phyloP scores from a whole-genome alignment of 805 yeast species.

The Ogataea paraovalis region DNA sequence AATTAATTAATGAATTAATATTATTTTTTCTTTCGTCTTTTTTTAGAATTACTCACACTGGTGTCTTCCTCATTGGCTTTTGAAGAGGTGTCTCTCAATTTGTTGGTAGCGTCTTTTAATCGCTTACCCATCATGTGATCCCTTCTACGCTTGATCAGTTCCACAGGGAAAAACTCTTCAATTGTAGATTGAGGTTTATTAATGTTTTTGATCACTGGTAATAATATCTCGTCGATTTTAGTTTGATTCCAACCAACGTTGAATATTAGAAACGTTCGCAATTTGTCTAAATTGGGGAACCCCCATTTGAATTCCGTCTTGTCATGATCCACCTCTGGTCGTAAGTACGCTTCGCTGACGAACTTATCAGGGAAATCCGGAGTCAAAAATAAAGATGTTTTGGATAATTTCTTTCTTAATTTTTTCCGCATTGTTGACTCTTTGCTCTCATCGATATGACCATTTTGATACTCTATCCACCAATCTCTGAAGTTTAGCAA shows the following conservation, averaged over 20 bases:
- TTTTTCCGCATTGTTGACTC: constrained; percentile 52
- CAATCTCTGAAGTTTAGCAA: constrained; percentile 45
- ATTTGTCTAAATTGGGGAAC: constrained; percentile 72
- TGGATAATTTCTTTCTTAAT: constrained; percentile 53
- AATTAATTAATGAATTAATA: neutral
- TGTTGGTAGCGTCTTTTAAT: constrained; percentile 52
- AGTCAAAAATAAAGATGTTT: constrained; percentile 49
- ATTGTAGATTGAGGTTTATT: constrained; percentile 65
- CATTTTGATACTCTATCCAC: constrained; percentile 49
- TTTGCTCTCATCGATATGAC: constrained; percentile 34
- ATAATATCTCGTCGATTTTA: constrained; percentile 72
- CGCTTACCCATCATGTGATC: constrained; percentile 56
- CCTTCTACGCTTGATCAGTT: constrained; percentile 42
- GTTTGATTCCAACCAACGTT: constrained; percentile 79
- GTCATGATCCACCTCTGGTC: constrained; percentile 85
- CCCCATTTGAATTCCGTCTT: constrained; percentile 85
- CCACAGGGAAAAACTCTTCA: constrained; percentile 66
- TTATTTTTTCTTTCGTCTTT: neutral
- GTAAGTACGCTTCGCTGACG: constrained; percentile 68
- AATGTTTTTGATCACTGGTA: constrained; percentile 80
- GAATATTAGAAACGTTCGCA: constrained; percentile 63
- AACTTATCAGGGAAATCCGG: constrained; percentile 64
- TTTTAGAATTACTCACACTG: neutral
- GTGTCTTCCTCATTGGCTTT: neutral
- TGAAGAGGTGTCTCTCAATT: constrained; percentile 29